Evolutionary conservation across 345 rosid species (phyloP).

Genomic region (Pistacia atlantica): DNA sequence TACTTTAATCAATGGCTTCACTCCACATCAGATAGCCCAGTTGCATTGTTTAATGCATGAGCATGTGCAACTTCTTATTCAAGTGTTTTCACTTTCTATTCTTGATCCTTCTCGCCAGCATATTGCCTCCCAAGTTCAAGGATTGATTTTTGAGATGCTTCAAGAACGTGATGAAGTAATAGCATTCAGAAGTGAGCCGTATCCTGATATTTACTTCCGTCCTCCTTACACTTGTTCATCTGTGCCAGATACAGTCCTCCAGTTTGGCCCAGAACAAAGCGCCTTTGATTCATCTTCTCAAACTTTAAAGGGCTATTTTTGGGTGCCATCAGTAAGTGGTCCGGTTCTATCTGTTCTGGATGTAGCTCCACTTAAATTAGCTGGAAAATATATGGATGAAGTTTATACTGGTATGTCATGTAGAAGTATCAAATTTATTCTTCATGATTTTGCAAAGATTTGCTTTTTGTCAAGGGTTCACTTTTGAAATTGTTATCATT

Average conservation of each 20-base stretch:
- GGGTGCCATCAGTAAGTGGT: slow-evolving; percentile 48
- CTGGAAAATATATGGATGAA: slow-evolving; percentile 38
- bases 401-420: too few species aligned
- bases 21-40: slow-evolving; percentile 69
- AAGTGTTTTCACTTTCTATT: slow-evolving; percentile 74
- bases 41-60: slow-evolving; percentile 79
- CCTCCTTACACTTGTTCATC: slow-evolving; percentile 48
- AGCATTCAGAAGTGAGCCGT: slow-evolving; percentile 51
- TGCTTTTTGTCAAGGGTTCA: slow-evolving; percentile 18
- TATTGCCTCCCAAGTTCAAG: slow-evolving; percentile 69
- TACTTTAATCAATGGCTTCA: slow-evolving; percentile 57
- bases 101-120: slow-evolving; percentile 73
- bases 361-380: slow-evolving; percentile 64
- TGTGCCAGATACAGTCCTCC: slow-evolving; percentile 33
- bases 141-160: slow-evolving; percentile 69
- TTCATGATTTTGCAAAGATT: slow-evolving; percentile 14
- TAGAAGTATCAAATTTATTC: neutral
- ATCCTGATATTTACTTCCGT: slow-evolving; percentile 51
- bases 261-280: slow-evolving; percentile 20
- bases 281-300: slow-evolving; percentile 26
- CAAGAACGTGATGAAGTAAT: slow-evolving; percentile 54
- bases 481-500: slow-evolving; percentile 13
- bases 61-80: slow-evolving; percentile 92
- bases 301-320: slow-evolving; percentile 25
- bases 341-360: slow-evolving; percentile 54